Base-by-base conservation (phyloP, 257 asterid genomes). In the Solanum ossicruentum region DNA sequence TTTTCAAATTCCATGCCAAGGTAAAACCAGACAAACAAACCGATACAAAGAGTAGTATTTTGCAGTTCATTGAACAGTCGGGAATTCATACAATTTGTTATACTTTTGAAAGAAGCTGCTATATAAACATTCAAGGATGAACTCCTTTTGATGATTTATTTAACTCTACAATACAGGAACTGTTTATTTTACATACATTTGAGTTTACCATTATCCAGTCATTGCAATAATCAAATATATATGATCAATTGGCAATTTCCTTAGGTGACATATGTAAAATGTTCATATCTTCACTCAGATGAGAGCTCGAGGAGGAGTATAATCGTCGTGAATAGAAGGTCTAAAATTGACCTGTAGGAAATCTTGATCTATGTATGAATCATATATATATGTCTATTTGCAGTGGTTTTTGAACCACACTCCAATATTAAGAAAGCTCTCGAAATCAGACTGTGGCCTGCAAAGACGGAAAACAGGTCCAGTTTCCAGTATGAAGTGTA, bases 361-460 rank as follows among this genome's bases (percentile, higher is more conserved):
- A 43, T 45, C 7, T 45, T 12, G 32, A 39, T 47, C 21, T 21
- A 21, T 43, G 8, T 8, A 4, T 78, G 65, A 78, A 16, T 8
- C 58, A 52, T 26, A 52, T 16, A 16, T 82, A 52, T 26, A 16
- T 82, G 63, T 70, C 86, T 91, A 91, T 85, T 85, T 90, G 93
- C 98, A 95, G 66, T 93, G 84, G 90, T 95, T 95, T 87, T 89
- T 93, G 92, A 96, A 95, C 99, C 98, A 95, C 61, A 92, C 88
- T 49, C 97, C 99, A 26, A 94, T 91, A 32, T 94, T 91, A 39
- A 96, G 94, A 88, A 88, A 96, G 96, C 98, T 93, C 84, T 95
- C 99, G 5, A 93, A 94, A 84, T 96, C 98, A 8, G 98, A 93
- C 83, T 89, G 97, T 0, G 98, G 99, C 82, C 99, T 94, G 97